Conservation (phyloP, 2,329 filamentous ascomycete species). For the Claviceps africana region DNA sequence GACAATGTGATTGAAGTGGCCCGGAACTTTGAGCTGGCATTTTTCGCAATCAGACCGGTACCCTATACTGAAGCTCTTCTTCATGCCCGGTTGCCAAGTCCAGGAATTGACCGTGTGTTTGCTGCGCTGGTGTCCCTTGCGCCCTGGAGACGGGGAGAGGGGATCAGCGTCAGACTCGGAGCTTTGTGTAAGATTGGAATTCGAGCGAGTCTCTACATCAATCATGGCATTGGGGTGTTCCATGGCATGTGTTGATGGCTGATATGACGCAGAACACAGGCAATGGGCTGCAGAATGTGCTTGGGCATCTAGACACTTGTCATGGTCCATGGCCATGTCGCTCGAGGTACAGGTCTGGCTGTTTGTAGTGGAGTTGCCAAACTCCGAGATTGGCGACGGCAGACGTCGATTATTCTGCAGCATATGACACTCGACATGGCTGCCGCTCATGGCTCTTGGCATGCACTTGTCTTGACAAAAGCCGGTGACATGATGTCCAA, state of each 20-base stretch:
- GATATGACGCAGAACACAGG: slow-evolving; percentile 8
- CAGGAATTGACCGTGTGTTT: slow-evolving; percentile 46
- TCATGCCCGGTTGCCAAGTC: slow-evolving; percentile 50
- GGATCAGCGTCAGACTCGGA: slow-evolving; percentile 22
- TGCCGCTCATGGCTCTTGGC: slow-evolving; percentile 31
- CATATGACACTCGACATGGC: slow-evolving; percentile 34
- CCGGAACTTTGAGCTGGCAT: slow-evolving; percentile 58
- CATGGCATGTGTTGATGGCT: slow-evolving; percentile 22
- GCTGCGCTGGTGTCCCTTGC: slow-evolving; percentile 43
- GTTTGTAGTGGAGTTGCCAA: slow-evolving; percentile 30
- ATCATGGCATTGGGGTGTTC: slow-evolving; percentile 25
- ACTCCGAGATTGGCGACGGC: slow-evolving; percentile 47
- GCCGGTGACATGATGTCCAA: slow-evolving; percentile 26
- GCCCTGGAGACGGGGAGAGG: slow-evolving; percentile 31
- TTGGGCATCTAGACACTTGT: neutral
- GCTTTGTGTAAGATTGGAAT: slow-evolving; percentile 8
- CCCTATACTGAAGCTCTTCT: slow-evolving; percentile 63
- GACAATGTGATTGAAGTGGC: slow-evolving; percentile 71
- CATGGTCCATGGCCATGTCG: slow-evolving; percentile 17
- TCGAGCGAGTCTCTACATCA: slow-evolving; percentile 19
- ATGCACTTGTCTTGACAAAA: slow-evolving; percentile 29
- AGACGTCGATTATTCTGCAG: slow-evolving; percentile 39
- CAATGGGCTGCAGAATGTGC: slow-evolving; percentile 6
- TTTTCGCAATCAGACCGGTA: slow-evolving; percentile 68
- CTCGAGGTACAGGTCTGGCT: slow-evolving; percentile 19